Evolutionary conservation across 140 eudicot genomes (phyloP), one percentile per base, ranked within the genome.

Genomic region (Ambrosia hybrid): DNA sequence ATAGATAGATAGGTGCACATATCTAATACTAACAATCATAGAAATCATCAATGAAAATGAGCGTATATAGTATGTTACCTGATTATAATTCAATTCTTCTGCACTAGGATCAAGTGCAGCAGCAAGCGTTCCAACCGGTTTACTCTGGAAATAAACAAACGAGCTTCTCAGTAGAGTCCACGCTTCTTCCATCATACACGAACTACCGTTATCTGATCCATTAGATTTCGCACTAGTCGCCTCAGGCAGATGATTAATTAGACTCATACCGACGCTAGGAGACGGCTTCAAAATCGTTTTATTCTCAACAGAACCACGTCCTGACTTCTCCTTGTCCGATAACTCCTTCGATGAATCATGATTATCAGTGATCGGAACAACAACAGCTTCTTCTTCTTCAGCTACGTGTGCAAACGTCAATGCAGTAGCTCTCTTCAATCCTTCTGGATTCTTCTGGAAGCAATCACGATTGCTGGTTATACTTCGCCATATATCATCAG

Each of bases 61-160:
- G 69, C 69, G n/a, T 64, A 39, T 39, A n/a, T 58, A 7, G 43
- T 13, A 39, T 67, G 34, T 30, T 30, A 17, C 87, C 87, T 79
- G 84, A 75, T 83, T 83, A 79, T 83, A 83, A 69, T 83, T 83
- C 81, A 83, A 56, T 60, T 66, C 76, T 36, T 79, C 84, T 6
- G 79, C 79, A 34, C 67, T 51, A 71, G 79, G 82, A 76, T 83
- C 84, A 12, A 43, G 53, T 9, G 53, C 51, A 33, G 87, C 84
- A 51, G 87, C 87, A 0, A 83, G 84, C 41, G 87, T 83, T 56
- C 87, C 87, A 33, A 83, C 87, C 0, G 82, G 79, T 43, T 34
- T 52, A 0, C 79, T 76, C 13, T 76, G 70, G 68, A 70, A 83
- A 66, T 67, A 58, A 61, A 83, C 79, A 51, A 7, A 75, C 71